Base-by-base conservation (phyloP, 495 filamentous ascomycete species). In the Diplogelasinospora grovesii region DNA sequence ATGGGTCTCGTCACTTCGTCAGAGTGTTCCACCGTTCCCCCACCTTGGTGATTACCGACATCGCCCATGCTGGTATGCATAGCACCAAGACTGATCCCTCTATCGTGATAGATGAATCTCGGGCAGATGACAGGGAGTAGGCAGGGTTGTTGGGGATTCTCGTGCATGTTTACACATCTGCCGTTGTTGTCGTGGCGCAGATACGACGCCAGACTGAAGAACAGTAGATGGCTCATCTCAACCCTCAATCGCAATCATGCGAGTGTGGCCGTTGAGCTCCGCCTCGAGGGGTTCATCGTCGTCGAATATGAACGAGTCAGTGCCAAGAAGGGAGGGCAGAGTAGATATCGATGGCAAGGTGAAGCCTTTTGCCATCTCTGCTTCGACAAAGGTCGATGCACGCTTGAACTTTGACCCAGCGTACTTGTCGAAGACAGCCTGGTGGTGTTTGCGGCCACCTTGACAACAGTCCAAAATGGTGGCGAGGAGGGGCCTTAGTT, bases 351-450 rank as follows among this genome's bases (percentile, higher is more conserved):
- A 52, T 1, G 65, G 56, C 9, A 75, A 57, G 9, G 39, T 48
- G 31, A 68, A 71, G 6, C 72, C 85, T 36, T 69, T 71, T 33
- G 59, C 57, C 45, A 95, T 75, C 65, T 88, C 82, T 14, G 61
- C 66, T 53, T 88, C 77, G 21, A 92, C 89, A 46, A 79, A 94
- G 13, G 75, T 52, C n/a, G 89, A 83, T 3, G 84, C 83, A 19
- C 79, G 70, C 68, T 89, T 89, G 69, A 82, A 96, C 22, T 83
- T 79, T 39, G 76, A 82, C 54, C 87, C 82, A 5, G 77, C 70
- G 62, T 94, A 98, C 63, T 98, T 98, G 14, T 96, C 86, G 50
- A 74, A 97, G 44, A 98, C 81, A 15, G 88, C 85, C 4, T 63
- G 51, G 59, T 97, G 92, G 52, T 98, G 92, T 51, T 77, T 82